Conservation (phyloP, 129 eudicot species). For the Chrysanthemum lavandulifolium region DNA sequence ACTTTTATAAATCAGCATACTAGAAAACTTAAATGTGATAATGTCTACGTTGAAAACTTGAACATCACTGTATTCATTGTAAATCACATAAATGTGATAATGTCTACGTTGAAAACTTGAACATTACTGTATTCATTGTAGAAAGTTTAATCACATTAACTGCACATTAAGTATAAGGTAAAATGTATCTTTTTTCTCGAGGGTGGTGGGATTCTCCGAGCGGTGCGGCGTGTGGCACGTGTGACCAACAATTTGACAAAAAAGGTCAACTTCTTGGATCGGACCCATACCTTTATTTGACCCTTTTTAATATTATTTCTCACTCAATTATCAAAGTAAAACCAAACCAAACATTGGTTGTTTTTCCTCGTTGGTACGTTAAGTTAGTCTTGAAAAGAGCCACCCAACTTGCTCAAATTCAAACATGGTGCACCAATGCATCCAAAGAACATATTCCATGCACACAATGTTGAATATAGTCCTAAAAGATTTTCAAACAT, state of each 20-base stretch:
- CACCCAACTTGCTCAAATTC: neutral
- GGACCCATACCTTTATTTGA: constrained; percentile 23
- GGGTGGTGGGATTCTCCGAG: constrained; percentile 33
- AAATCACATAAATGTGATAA: too few species aligned
- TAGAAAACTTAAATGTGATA: too few species aligned
- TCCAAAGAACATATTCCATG: neutral
- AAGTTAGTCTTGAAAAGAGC: neutral
- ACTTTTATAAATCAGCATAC: too few species aligned
- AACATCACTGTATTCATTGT: too few species aligned
- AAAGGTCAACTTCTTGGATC: constrained; percentile 46
- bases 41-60: too few species aligned
- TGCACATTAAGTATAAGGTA: neutral
- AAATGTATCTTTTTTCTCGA: constrained; percentile 25
- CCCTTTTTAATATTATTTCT: neutral
- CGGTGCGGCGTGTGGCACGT: constrained; percentile 71
- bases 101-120: too few species aligned
- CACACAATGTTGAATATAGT: neutral
- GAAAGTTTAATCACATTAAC: too few species aligned
- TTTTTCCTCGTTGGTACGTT: neutral
- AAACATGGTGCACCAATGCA: neutral
- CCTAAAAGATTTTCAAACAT: neutral
- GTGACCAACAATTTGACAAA: constrained; percentile 44
- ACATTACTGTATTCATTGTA: too few species aligned
- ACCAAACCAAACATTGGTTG: neutral
- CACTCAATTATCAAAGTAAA: neutral